Evolutionary conservation across 2,329 filamentous ascomycete genomes (phyloP).

Genomic region (Acrocalymma vagum): DNA sequence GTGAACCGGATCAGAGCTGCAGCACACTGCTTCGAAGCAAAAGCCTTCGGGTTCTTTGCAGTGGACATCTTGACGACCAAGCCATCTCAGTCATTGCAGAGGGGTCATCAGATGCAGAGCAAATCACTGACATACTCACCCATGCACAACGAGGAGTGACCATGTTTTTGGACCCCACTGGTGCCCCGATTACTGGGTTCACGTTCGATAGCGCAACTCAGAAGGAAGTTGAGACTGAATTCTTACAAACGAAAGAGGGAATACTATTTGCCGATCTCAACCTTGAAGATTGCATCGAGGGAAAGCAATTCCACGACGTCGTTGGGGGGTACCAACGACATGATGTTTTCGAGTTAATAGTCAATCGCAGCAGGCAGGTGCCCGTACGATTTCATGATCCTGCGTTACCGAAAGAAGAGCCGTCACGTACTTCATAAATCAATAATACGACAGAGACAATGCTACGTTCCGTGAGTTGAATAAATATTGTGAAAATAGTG

Average conservation of each 20-base stretch:
- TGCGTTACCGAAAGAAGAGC: too few relatives aligned
- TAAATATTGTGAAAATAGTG: too few relatives aligned
- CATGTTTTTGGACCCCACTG: constrained; percentile 63
- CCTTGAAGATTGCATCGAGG: constrained; percentile 60
- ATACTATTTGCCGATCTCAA: constrained; percentile 63
- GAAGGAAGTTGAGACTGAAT: constrained; percentile 36
- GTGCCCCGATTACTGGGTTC: constrained; percentile 51
- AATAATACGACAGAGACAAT: too few relatives aligned
- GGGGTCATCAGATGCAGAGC: constrained; percentile 35
- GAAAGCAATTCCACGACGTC: constrained; percentile 66
- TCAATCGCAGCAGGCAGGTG: constrained; percentile 52
- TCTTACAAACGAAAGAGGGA: constrained; percentile 57
- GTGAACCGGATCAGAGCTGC: constrained; percentile 63
- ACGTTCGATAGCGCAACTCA: constrained; percentile 34
- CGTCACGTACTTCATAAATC: too few relatives aligned
- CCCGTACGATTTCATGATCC: constrained; percentile 29
- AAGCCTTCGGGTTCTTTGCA: constrained; percentile 64
- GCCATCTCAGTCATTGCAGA: constrained; percentile 46
- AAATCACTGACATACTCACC: constrained; percentile 44
- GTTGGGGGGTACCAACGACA: constrained; percentile 64
- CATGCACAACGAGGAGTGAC: constrained; percentile 55
- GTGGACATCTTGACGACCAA: constrained; percentile 52
- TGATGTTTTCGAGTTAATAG: constrained; percentile 62
- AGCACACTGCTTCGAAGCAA: constrained; percentile 67
- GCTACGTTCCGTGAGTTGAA: too few relatives aligned